phyloP scores from a whole-genome alignment of 1,139 yeast species.

The Pichia norvegensis region DNA sequence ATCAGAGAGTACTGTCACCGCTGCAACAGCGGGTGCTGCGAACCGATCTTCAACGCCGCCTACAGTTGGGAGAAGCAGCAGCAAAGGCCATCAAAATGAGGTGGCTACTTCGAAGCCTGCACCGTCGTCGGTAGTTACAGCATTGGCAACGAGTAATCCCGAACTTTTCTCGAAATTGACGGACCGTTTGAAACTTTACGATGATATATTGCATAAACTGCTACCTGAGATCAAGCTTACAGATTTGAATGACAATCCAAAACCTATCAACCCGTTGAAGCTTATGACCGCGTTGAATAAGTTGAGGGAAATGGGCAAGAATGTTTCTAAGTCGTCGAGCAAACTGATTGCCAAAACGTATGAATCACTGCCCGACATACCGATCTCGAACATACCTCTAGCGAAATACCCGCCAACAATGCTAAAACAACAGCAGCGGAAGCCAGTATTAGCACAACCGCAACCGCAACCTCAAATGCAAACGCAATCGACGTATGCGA shows the following conservation, averaged over 20 bases:
- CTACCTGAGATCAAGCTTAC: conserved; percentile 27
- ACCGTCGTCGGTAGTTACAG: conserved; percentile 14
- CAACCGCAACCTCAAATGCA: no score
- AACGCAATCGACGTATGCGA: no score
- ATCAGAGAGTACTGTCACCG: background rate
- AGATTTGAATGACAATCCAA: conserved; percentile 26
- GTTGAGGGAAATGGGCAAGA: conserved; percentile 18
- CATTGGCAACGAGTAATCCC: conserved; percentile 18
- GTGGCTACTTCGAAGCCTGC: background rate
- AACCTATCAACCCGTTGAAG: conserved; percentile 27
- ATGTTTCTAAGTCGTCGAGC: conserved; percentile 16
- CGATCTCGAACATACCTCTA: conserved; percentile 23
- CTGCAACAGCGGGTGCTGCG: background rate
- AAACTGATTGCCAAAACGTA: conserved; percentile 22
- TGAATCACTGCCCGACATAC: conserved; percentile 25
- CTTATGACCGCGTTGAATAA: conserved; percentile 25
- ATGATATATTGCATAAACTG: conserved; percentile 26
- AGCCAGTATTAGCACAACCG: no score
- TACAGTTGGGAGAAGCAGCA: background rate
- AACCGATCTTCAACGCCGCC: background rate
- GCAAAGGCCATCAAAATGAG: conserved; percentile 4
- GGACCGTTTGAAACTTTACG: conserved; percentile 25
- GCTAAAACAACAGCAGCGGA: background rate
- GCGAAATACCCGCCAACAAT: conserved; percentile 11
- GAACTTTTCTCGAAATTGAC: conserved; percentile 24